Evolutionary conservation across 352 stramenopile species (phyloP).

Genomic region (Phytopythium litorale): DNA sequence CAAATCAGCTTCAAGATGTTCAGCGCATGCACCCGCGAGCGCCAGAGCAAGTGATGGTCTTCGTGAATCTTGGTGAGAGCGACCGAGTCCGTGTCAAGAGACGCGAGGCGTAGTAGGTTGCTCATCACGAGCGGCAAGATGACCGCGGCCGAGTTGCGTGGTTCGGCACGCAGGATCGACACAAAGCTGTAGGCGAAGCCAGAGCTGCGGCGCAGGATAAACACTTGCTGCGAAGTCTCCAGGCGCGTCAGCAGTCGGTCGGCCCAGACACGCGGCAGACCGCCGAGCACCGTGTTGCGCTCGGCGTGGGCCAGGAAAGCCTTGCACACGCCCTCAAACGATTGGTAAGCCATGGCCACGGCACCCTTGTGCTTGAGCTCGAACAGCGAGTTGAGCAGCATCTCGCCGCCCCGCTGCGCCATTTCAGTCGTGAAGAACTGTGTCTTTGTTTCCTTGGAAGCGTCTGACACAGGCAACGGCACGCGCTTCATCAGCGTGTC

Average conservation of each 20-base stretch:
- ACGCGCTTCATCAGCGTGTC: slow-evolving; percentile 68
- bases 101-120: slow-evolving; percentile 60
- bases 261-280: slow-evolving; percentile 66
- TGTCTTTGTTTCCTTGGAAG: slow-evolving; percentile 3
- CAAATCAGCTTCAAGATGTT: slow-evolving; percentile 91
- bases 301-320: slow-evolving; percentile 69
- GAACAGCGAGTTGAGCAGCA: slow-evolving; percentile 78
- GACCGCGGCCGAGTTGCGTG: slow-evolving; percentile 69
- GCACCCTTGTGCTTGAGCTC: slow-evolving; percentile 88
- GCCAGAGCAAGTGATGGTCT: slow-evolving; percentile 58
- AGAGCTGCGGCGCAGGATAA: slow-evolving; percentile 83
- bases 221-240: slow-evolving; percentile 77
- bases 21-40: slow-evolving; percentile 77
- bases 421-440: slow-evolving; percentile 51
- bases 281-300: slow-evolving; percentile 41
- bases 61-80: slow-evolving; percentile 18
- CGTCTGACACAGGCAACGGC: slow-evolving; percentile 30
- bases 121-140: slow-evolving; percentile 77
- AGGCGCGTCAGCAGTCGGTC: slow-evolving; percentile 73
- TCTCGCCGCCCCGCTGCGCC: slow-evolving; percentile 56
- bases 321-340: slow-evolving; percentile 84
- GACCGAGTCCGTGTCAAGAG: slow-evolving; percentile 49
- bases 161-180: slow-evolving; percentile 82
- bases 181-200: slow-evolving; percentile 89
- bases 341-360: slow-evolving; percentile 75